Evolutionary conservation across 495 filamentous ascomycete species (phyloP), one percentile per base, ranked within the genome.

Genomic region (Aspergillus incahuasiensis): DNA sequence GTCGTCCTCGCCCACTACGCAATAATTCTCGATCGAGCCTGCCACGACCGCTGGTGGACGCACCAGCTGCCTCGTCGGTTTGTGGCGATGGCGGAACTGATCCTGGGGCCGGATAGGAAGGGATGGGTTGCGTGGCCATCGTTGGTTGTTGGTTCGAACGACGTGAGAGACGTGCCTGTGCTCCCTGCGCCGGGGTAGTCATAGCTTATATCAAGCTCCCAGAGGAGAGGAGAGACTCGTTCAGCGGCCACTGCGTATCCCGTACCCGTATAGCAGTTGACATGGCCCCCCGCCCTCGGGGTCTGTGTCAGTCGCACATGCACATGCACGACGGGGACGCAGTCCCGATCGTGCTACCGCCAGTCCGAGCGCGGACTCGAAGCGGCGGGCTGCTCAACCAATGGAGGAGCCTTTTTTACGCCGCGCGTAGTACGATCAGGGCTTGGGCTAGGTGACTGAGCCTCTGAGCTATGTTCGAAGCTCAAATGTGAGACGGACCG

Each of bases 71-170:
- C 52, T 12, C 13, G 19, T 9, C 32, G 46, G 5, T 48, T 40
- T 11, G 30, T 55, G 11, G 32, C 43, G 13, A 48, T 38, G 20
- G 43, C 52, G 5, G 52, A 47, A 4, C 16, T 47, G 20, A 30
- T 41, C 9, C 43, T 55, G 1, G 52, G 52, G 4, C 16, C 22
- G 32, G 42, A 54, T 12, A 25, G 43, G 19, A 47, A 43, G 13
- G 43, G 1, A 18, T 55, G 42, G 43, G 38, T 55, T 28, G 52
- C 38, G 2, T 55, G 52, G 52, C 52, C 52, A 6, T 30, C 38
- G 46, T 13, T 21, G 46, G 46, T 49, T 9, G 46, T 49, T 9
- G 25, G 25, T 3, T 28, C 25, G 25, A 28, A 28, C 25, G 25
- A 28, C 25, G 8, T 8, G 25, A 28, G 25, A 3, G 8, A 28